Percentiles rank a stretch among this genome's conserved stretches.
phyloP scores from a whole-genome alignment of 2,329 filamentous ascomycete genomes.

The Aspergillus sp. region DNA sequence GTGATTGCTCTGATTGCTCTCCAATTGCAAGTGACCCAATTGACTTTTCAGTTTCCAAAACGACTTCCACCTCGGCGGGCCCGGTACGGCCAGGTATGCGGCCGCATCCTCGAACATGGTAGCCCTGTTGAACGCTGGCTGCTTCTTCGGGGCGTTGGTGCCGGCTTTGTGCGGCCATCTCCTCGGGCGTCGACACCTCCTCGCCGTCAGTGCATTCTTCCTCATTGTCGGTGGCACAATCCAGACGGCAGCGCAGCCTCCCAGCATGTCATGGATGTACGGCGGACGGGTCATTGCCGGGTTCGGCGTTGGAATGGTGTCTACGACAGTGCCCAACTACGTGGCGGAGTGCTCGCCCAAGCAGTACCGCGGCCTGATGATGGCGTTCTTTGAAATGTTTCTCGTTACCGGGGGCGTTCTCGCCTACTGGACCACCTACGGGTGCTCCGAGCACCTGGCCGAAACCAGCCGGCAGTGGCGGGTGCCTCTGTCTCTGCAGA shows the following conservation, averaged over 20 bases:
- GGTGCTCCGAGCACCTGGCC: not conserved
- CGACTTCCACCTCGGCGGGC: not conserved
- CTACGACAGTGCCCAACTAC: slow-evolving; percentile 2
- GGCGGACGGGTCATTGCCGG: slow-evolving; percentile 1
- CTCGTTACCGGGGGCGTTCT: slow-evolving; percentile 1
- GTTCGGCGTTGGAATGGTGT: slow-evolving; percentile 2
- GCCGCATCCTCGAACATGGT: slow-evolving; percentile 1
- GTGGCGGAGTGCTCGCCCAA: slow-evolving; percentile 4
- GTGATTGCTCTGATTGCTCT: not conserved
- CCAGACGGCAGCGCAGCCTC: slow-evolving; percentile 1
- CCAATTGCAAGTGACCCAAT: not conserved
- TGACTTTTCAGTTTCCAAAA: not conserved
- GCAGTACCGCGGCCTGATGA: slow-evolving; percentile 1
- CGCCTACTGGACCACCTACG: slow-evolving; percentile 4
- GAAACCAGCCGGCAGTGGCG: slow-evolving; percentile 2
- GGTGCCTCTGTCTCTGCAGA: slow-evolving; percentile 1
- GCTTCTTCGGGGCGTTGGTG: slow-evolving; percentile 2
- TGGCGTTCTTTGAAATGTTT: slow-evolving; percentile 6
- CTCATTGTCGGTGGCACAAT: slow-evolving; percentile 1
- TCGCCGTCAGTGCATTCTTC: not conserved
- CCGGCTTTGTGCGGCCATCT: not conserved
- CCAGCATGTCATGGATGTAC: not conserved
- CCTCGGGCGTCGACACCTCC: slow-evolving; percentile 1
- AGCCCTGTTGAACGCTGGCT: slow-evolving; percentile 1
- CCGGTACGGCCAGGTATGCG: not conserved